These are phyloP conservation scores for Nannizzia gypsea DNA, from an alignment of 2,329 filamentous ascomycete species.

Conservation along the genomic window DNA sequence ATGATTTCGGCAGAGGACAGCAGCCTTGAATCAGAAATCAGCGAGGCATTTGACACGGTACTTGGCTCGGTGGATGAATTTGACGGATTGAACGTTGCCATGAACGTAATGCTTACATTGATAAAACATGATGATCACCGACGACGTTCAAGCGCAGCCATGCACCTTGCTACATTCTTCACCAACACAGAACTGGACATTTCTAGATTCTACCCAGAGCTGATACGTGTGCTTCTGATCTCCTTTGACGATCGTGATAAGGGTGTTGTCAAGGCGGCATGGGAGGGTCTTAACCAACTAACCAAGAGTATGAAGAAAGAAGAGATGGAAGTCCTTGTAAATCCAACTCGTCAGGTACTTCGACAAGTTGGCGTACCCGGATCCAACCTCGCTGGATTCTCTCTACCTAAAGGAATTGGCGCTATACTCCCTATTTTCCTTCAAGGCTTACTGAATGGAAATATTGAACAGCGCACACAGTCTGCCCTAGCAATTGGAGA, in stretches of 20 bases:
- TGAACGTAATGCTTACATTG: constrained; percentile 81
- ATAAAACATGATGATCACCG: constrained; percentile 88
- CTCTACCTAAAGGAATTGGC: constrained; percentile 89
- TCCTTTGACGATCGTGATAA: constrained; percentile 80
- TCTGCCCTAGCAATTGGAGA: constrained; percentile 90
- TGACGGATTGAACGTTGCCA: constrained; percentile 87
- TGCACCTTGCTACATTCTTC: constrained; percentile 80
- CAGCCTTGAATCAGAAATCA: constrained; percentile 60
- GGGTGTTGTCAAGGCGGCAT: constrained; percentile 78
- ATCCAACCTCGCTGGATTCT: constrained; percentile 73
- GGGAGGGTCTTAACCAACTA: constrained; percentile 74
- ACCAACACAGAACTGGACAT: constrained; percentile 70
- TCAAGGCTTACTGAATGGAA: constrained; percentile 95
- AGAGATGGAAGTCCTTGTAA: constrained; percentile 89
- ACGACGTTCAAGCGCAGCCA: constrained; percentile 64
- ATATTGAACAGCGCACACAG: constrained; percentile 79
- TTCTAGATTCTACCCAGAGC: constrained; percentile 89
- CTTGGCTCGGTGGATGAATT: constrained; percentile 88
- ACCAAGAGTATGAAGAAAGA: constrained; percentile 88
- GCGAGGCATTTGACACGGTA: constrained; percentile 74
- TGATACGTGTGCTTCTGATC: constrained; percentile 79
- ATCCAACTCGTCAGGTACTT: constrained; percentile 73
- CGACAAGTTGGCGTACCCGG: constrained; percentile 82
- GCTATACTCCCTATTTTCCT: constrained; percentile 93
- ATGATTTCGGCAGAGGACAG: constrained; percentile 64